Conservation (phyloP, 2,329 filamentous ascomycete species). For the Pleomassaria siparia region DNA sequence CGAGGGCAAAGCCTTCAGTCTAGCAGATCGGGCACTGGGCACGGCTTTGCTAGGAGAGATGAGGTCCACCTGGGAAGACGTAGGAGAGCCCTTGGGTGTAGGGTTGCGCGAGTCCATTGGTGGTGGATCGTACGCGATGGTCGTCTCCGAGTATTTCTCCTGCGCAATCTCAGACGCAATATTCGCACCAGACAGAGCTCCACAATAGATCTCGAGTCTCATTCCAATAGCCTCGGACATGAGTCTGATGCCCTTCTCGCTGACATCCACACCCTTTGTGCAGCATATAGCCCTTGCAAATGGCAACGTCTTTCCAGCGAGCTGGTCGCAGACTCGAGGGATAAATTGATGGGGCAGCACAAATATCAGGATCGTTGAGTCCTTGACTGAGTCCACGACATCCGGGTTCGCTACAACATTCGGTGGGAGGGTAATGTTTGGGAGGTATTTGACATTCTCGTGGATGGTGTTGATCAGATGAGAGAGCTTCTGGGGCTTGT, state of each 20-base stretch:
- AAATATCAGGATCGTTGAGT: slow-evolving; percentile 89
- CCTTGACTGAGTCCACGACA: slow-evolving; percentile 74
- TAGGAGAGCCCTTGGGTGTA: slow-evolving; percentile 57
- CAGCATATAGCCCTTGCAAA: slow-evolving; percentile 94
- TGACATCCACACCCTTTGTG: slow-evolving; percentile 96
- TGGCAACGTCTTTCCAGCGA: slow-evolving; percentile 86
- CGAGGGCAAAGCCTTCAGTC: slow-evolving; percentile 72
- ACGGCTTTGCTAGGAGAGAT: slow-evolving; percentile 56
- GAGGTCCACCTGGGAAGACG: slow-evolving; percentile 52
- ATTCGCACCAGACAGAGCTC: slow-evolving; percentile 92
- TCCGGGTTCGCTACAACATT: slow-evolving; percentile 87
- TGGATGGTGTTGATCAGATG: slow-evolving; percentile 86
- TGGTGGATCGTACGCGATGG: slow-evolving; percentile 92
- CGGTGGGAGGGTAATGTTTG: slow-evolving; percentile 76
- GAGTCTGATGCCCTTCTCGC: slow-evolving; percentile 79
- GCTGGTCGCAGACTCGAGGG: slow-evolving; percentile 76
- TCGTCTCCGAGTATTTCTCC: slow-evolving; percentile 97
- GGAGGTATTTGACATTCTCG: slow-evolving; percentile 98
- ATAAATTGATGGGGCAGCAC: slow-evolving; percentile 98
- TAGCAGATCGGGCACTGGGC: slow-evolving; percentile 63
- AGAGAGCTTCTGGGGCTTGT: slow-evolving; percentile 82
- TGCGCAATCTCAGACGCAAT: slow-evolving; percentile 92
- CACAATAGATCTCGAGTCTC: slow-evolving; percentile 91
- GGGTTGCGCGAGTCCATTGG: slow-evolving; percentile 80
- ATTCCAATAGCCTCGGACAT: slow-evolving; percentile 95